These are phyloP conservation scores for Geotrichum reessii DNA, from an alignment of 1,139 yeast species.

Conservation along the genomic window DNA sequence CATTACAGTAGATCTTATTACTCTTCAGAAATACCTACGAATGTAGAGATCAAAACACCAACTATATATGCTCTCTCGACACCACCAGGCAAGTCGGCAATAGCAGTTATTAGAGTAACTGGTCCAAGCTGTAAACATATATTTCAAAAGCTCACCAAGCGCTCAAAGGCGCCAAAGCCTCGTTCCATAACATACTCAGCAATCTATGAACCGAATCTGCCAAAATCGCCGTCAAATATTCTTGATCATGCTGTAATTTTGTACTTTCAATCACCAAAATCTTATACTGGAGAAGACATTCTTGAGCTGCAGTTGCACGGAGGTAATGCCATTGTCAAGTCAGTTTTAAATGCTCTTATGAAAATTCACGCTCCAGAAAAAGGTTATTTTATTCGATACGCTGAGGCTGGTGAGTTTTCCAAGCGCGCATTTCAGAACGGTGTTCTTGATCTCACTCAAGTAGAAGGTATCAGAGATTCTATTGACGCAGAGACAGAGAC, in stretches of 20 bases:
- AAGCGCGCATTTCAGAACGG: conserved; percentile 74
- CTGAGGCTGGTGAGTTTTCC: conserved; percentile 92
- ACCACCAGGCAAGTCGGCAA: conserved; percentile 73
- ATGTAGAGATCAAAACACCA: conserved; percentile 34
- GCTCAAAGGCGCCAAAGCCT: conserved; percentile 40
- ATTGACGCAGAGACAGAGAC: conserved; percentile 93
- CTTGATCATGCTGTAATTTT: conserved; percentile 75
- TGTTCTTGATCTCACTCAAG: conserved; percentile 64
- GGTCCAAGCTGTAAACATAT: conserved; percentile 58
- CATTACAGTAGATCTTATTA: neutral
- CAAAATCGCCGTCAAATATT: conserved; percentile 36
- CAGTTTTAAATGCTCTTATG: conserved; percentile 51
- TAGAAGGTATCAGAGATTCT: conserved; percentile 83
- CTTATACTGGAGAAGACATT: conserved; percentile 90
- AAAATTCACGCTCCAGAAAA: conserved; percentile 23
- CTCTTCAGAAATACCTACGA: neutral
- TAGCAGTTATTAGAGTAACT: conserved; percentile 77
- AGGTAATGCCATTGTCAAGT: conserved; percentile 74
- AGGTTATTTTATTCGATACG: conserved; percentile 54
- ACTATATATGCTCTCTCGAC: conserved; percentile 92
- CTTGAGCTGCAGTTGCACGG: conserved; percentile 90
- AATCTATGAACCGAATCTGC: conserved; percentile 23
- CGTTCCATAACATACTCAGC: conserved; percentile 52
- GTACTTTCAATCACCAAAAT: conserved; percentile 65
- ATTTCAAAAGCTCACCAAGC: conserved; percentile 44